A percentile compares a stretch with the other conserved stretches of the same genome.
These are phyloP conservation scores for Omphalea diandra DNA, from an alignment of 441 rosid genomes.

Conservation along the genomic window DNA sequence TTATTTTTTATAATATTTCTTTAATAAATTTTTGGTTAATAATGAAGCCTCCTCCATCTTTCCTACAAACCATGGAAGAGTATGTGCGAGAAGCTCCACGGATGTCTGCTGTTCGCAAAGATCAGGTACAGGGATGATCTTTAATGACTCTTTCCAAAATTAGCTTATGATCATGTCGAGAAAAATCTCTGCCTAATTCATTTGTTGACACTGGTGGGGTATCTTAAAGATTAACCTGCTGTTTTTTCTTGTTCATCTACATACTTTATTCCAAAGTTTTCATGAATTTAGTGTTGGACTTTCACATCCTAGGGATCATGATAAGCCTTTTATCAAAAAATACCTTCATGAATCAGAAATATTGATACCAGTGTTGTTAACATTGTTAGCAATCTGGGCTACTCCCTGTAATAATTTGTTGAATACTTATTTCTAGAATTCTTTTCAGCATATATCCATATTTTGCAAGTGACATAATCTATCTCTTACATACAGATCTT, in stretches of 20 bases:
- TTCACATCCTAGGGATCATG: neutral
- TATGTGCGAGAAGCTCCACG: constrained; percentile 88
- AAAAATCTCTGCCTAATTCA: neutral
- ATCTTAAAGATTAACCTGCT: neutral
- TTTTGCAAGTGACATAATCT: too few relatives aligned
- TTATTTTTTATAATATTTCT: constrained; percentile 4
- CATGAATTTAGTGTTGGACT: neutral
- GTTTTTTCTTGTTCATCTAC: neutral
- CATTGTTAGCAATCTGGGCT: too few relatives aligned
- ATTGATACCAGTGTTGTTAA: neutral
- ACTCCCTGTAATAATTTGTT: too few relatives aligned
- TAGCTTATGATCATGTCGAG: neutral
- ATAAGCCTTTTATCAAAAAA: neutral
- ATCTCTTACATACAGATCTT: too few relatives aligned
- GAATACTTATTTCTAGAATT: too few relatives aligned
- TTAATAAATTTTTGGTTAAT: constrained; percentile 20
- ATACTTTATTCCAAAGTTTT: neutral
- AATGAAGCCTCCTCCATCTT: constrained; percentile 86
- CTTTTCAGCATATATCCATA: neutral
- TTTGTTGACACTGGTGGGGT: neutral
- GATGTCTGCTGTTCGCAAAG: constrained; percentile 53
- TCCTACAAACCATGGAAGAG: constrained; percentile 98
- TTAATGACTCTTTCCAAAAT: constrained; percentile 7
- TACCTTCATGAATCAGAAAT: neutral
- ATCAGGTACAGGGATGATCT: constrained; percentile 48